Evolutionary conservation across 1,284 basidiomycete species (phyloP).

Genomic region (Fomitopsis pinicola): DNA sequence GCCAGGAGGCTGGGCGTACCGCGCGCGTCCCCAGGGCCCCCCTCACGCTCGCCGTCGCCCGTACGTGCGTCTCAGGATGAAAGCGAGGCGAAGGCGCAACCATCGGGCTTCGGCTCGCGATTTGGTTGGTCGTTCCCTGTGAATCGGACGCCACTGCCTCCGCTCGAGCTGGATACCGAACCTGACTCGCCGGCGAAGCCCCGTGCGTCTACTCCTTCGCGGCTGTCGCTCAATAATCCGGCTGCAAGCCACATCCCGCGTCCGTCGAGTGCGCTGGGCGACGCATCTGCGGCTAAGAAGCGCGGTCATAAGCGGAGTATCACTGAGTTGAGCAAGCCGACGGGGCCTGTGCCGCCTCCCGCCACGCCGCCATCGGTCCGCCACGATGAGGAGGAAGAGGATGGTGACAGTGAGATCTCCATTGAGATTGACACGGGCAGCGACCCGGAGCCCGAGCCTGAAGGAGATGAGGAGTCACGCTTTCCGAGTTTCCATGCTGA

Average conservation of each 20-base stretch:
- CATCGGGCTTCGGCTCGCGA: constrained; percentile 23
- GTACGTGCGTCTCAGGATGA: constrained; percentile 4
- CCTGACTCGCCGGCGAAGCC: constrained; percentile 26
- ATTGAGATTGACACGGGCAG: constrained; percentile 13
- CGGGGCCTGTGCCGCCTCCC: constrained; percentile 23
- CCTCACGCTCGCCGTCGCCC: constrained; percentile 10
- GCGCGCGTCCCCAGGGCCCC: constrained; percentile 8
- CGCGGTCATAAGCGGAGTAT: constrained; percentile 26
- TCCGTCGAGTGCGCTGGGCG: constrained; percentile 20
- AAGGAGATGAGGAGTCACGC: constrained; percentile 3
- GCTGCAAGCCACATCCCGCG: constrained; percentile 11
- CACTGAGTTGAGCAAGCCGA: constrained; percentile 27
- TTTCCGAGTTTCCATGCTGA: constrained; percentile 10
- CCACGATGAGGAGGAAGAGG: constrained; percentile 11
- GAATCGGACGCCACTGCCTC: constrained; percentile 29
- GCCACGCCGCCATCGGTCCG: neutral
- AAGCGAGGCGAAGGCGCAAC: neutral
- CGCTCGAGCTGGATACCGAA: constrained; percentile 33
- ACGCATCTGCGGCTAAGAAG: constrained; percentile 6
- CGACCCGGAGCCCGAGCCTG: constrained; percentile 10
- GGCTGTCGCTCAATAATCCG: neutral
- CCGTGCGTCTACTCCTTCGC: neutral
- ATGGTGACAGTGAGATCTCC: neutral
- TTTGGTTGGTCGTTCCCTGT: constrained; percentile 41
- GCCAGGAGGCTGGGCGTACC: constrained; percentile 14